These are phyloP conservation scores for Meripilus lineatus DNA, from an alignment of 1,284 basidiomycete species.

Conservation along the genomic window DNA sequence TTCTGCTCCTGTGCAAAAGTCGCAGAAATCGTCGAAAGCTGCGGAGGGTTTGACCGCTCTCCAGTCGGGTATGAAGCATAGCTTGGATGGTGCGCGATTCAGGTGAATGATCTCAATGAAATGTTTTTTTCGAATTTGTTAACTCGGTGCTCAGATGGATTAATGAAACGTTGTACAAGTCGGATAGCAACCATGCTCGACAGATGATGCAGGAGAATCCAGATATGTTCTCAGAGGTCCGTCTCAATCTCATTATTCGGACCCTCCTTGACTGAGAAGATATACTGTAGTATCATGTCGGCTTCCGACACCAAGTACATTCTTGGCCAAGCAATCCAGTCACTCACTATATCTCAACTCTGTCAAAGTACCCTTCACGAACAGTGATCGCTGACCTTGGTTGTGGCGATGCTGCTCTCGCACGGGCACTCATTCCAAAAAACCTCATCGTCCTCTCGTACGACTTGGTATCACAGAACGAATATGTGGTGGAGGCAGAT, in stretches of 20 bases:
- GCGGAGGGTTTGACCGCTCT: constrained; percentile 54
- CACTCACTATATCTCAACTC: constrained; percentile 60
- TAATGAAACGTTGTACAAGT: constrained; percentile 87
- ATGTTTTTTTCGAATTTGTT: neutral
- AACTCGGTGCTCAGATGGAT: constrained; percentile 54
- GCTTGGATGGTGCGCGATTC: constrained; percentile 81
- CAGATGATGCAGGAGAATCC: constrained; percentile 81
- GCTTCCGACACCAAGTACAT: constrained; percentile 85
- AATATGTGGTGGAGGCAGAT: constrained; percentile 77
- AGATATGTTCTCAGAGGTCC: constrained; percentile 70
- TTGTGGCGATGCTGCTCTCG: constrained; percentile 92
- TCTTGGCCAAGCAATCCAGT: constrained; percentile 92
- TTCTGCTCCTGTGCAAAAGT: neutral
- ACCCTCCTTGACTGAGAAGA: neutral
- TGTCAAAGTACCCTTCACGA: constrained; percentile 56
- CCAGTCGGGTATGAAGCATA: constrained; percentile 73
- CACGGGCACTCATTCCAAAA: constrained; percentile 64
- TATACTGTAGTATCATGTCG: constrained; percentile 73
- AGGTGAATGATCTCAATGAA: constrained; percentile 41
- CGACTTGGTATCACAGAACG: constrained; percentile 73
- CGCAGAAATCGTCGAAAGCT: constrained; percentile 5
- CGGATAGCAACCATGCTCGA: constrained; percentile 67
- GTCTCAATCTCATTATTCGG: constrained; percentile 15
- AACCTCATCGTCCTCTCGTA: constrained; percentile 74
- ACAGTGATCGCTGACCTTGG: constrained; percentile 91